These are phyloP conservation scores for Lactarius psammicola DNA, from an alignment of 768 basidiomycete species.

Conservation along the genomic window DNA sequence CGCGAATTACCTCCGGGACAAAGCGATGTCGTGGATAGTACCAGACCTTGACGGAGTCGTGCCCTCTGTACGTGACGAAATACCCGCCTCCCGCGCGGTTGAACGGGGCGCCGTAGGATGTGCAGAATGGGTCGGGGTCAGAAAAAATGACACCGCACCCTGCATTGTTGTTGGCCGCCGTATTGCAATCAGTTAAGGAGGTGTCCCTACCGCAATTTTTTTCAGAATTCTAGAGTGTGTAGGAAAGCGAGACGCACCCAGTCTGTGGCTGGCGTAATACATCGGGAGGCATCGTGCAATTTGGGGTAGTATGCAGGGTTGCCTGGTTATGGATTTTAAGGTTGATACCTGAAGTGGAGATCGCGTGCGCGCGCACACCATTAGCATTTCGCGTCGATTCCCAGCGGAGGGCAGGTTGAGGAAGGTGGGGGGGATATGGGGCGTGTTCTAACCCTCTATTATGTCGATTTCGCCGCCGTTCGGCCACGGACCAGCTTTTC, in stretches of 20 bases:
- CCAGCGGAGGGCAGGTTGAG: not conserved
- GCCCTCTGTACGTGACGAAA: constrained; percentile 51
- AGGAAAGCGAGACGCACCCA: not conserved
- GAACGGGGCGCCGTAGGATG: constrained; percentile 49
- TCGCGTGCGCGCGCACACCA: not conserved
- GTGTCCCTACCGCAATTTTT: not conserved
- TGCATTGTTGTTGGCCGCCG: not conserved
- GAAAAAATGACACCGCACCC: not conserved
- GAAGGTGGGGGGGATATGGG: no score
- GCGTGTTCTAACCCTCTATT: constrained; percentile 47
- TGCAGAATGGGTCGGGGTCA: not conserved
- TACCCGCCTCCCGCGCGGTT: constrained; percentile 57
- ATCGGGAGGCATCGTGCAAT: constrained; percentile 45
- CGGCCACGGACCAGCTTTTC: constrained; percentile 53
- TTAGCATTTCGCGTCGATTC: not conserved
- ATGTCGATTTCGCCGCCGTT: constrained; percentile 53
- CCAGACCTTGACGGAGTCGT: constrained; percentile 49
- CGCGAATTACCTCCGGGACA: constrained; percentile 45
- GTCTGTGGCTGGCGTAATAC: not conserved
- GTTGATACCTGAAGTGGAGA: constrained; percentile 45
- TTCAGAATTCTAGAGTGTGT: not conserved
- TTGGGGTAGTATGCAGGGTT: constrained; percentile 53
- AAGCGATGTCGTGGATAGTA: constrained; percentile 50
- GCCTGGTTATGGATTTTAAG: constrained; percentile 43
- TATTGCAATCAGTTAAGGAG: not conserved